These are phyloP conservation scores for Peronosclerospora sorghi DNA, from an alignment of 352 stramenopile species.

Conservation along the genomic window DNA sequence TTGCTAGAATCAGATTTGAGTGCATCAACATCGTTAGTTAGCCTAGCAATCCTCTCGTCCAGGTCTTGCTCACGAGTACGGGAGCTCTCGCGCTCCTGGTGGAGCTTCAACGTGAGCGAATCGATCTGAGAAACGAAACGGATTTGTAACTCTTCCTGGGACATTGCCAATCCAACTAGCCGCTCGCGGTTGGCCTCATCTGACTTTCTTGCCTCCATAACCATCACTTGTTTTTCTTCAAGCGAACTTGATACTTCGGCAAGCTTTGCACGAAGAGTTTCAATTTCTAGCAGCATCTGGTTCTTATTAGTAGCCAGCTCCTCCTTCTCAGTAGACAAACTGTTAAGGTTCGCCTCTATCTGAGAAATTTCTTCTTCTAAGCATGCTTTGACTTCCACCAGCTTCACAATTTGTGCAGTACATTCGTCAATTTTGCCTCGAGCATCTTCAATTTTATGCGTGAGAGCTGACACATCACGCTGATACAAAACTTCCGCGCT, in stretches of 20 bases:
- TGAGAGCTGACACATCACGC: slow-evolving; percentile 27
- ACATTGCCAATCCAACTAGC: slow-evolving; percentile 30
- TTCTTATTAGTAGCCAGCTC: slow-evolving; percentile 13
- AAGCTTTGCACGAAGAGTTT: slow-evolving; percentile 20
- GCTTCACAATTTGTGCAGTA: slow-evolving; percentile 20
- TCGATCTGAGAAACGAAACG: slow-evolving; percentile 31
- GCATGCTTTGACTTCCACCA: slow-evolving; percentile 27
- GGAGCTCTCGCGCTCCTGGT: slow-evolving; percentile 35
- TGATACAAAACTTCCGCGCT: slow-evolving; percentile 21
- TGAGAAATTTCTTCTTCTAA: slow-evolving; percentile 30
- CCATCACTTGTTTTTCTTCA: slow-evolving; percentile 21
- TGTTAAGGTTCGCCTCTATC: slow-evolving; percentile 26
- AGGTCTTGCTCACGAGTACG: slow-evolving; percentile 31
- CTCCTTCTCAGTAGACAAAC: slow-evolving; percentile 21
- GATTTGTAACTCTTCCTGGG: slow-evolving; percentile 34
- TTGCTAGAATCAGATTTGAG: slow-evolving; percentile 27
- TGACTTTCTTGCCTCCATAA: slow-evolving; percentile 22
- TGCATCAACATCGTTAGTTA: slow-evolving; percentile 25
- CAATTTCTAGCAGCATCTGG: slow-evolving; percentile 19
- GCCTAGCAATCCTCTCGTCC: slow-evolving; percentile 19
- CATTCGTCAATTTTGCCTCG: slow-evolving; percentile 26
- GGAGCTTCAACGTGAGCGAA: slow-evolving; percentile 27
- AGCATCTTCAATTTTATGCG: slow-evolving; percentile 34
- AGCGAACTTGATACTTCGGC: slow-evolving; percentile 18
- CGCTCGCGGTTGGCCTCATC: slow-evolving; percentile 28